Evolutionary conservation across 192 early-diverging fungal species (phyloP).

Genomic region (Entomortierella parvispora): DNA sequence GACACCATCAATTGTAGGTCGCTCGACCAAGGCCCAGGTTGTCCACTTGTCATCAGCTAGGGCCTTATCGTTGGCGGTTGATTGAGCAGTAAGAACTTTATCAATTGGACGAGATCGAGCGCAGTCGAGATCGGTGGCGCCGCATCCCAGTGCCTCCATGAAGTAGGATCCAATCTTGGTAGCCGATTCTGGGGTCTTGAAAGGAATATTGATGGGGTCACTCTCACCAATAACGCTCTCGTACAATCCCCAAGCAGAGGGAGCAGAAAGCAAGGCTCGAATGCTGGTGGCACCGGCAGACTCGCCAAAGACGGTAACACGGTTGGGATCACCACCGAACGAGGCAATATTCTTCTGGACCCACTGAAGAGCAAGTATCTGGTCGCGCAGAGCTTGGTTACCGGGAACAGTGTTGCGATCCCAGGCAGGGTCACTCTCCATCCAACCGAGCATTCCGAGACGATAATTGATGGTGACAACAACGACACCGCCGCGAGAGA

Average conservation of each 20-base stretch:
- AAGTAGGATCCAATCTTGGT: conserved; percentile 3
- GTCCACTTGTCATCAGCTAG: conserved; percentile 21
- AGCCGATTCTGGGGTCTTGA: conserved; percentile 8
- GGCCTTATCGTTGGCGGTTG: conserved; percentile 9
- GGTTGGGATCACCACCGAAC: conserved; percentile 65
- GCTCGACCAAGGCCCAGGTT: not conserved
- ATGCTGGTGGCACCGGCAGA: conserved; percentile 54
- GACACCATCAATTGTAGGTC: conserved; percentile 38
- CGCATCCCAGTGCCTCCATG: conserved; percentile 5
- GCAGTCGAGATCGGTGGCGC: conserved; percentile 7
- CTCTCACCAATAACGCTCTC: conserved; percentile 44
- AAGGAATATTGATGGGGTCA: conserved; percentile 29
- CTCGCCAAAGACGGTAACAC: conserved; percentile 61
- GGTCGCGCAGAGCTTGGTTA: conserved; percentile 55
- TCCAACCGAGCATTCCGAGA: conserved; percentile 60
- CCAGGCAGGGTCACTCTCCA: not conserved
- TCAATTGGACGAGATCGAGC: conserved; percentile 1
- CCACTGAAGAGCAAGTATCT: conserved; percentile 62
- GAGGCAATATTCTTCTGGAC: conserved; percentile 59
- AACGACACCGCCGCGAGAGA: conserved; percentile 24
- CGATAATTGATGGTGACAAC: conserved; percentile 65
- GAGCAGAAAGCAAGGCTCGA: conserved; percentile 46
- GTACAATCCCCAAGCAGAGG: conserved; percentile 43
- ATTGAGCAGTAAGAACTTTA: conserved; percentile 11
- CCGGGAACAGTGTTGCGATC: not conserved